These are phyloP conservation scores for Colletotrichum falcatum DNA, from an alignment of 2,329 filamentous ascomycete genomes.

Conservation along the genomic window DNA sequence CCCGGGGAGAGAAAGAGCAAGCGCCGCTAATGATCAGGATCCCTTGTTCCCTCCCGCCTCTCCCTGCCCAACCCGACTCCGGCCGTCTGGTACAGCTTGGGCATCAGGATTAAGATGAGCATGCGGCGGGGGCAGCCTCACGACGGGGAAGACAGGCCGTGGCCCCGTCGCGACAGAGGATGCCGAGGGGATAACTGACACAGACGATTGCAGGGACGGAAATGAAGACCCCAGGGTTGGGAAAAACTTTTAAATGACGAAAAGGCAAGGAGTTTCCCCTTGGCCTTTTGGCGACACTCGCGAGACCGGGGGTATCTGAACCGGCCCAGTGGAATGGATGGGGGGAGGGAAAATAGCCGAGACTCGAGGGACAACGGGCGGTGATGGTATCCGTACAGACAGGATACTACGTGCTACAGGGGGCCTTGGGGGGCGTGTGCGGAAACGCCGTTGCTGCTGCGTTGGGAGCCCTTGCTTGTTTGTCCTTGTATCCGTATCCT, in stretches of 20 bases:
- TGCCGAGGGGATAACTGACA: conserved; percentile 15
- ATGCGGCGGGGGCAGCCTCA: conserved; percentile 11
- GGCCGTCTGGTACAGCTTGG: conserved; percentile 26
- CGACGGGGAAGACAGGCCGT: conserved; percentile 7
- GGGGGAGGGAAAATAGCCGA: conserved; percentile 14
- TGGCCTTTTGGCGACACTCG: conserved; percentile 1
- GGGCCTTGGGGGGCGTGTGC: background rate
- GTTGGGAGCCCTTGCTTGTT: conserved; percentile 19
- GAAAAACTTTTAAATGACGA: conserved; percentile 15
- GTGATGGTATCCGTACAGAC: no score
- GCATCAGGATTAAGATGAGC: conserved; percentile 32
- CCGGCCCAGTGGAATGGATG: conserved; percentile 30
- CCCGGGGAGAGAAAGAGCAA: conserved; percentile 21
- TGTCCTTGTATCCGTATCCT: conserved; percentile 21
- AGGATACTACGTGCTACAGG: no score
- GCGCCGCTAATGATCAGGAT: conserved; percentile 32
- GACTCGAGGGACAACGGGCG: background rate
- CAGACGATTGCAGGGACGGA: conserved; percentile 8
- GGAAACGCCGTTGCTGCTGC: conserved; percentile 14
- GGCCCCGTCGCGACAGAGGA: conserved; percentile 26
- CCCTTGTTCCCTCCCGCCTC: conserved; percentile 29
- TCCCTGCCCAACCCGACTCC: conserved; percentile 32
- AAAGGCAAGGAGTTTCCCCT: background rate
- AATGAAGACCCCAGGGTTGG: conserved; percentile 8
- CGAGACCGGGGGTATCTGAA: conserved; percentile 9